Conservation (phyloP, 176 grass and related monocot genomes). For the Oryza australiensis region DNA sequence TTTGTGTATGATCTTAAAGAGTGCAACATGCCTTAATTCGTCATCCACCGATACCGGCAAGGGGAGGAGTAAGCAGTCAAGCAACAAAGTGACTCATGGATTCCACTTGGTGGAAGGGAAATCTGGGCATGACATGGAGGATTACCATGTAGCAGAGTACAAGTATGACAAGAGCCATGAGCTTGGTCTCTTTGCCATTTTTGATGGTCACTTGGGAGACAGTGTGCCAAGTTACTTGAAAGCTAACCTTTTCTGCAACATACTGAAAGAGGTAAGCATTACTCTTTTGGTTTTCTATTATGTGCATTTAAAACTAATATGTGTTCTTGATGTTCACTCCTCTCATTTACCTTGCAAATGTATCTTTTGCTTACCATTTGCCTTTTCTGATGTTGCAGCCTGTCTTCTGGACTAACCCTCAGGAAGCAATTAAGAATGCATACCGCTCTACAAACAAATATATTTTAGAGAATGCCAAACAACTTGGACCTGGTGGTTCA, state of each 20-base stretch:
- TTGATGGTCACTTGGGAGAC: constrained; percentile 94
- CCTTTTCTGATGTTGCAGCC: constrained; percentile 49
- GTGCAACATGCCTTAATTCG: constrained; percentile 69
- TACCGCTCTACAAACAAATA: constrained; percentile 87
- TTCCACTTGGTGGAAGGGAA: constrained; percentile 98
- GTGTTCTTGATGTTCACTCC: not conserved
- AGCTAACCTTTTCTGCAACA: constrained; percentile 89
- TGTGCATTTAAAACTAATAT: constrained; percentile 8
- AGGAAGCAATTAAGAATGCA: constrained; percentile 76
- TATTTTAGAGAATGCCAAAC: constrained; percentile 82
- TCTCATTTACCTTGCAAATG: constrained; percentile 11
- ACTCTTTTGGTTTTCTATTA: constrained; percentile 8
- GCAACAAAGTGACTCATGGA: constrained; percentile 86
- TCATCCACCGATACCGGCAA: constrained; percentile 80
- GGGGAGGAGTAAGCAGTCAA: constrained; percentile 86
- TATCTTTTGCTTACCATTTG: constrained; percentile 1
- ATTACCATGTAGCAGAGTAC: constrained; percentile 93
- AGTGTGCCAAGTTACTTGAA: constrained; percentile 87
- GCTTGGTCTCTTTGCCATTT: constrained; percentile 96
- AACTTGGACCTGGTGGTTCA: constrained; percentile 90
- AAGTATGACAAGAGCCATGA: constrained; percentile 77
- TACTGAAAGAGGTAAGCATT: constrained; percentile 69
- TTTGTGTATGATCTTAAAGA: constrained; percentile 45
- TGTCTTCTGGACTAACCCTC: constrained; percentile 65
- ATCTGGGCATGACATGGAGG: constrained; percentile 99